Percentiles rank a stretch among this genome's conserved stretches.
phyloP scores from a whole-genome alignment of 768 basidiomycete genomes.

The Jaapia argillacea region DNA sequence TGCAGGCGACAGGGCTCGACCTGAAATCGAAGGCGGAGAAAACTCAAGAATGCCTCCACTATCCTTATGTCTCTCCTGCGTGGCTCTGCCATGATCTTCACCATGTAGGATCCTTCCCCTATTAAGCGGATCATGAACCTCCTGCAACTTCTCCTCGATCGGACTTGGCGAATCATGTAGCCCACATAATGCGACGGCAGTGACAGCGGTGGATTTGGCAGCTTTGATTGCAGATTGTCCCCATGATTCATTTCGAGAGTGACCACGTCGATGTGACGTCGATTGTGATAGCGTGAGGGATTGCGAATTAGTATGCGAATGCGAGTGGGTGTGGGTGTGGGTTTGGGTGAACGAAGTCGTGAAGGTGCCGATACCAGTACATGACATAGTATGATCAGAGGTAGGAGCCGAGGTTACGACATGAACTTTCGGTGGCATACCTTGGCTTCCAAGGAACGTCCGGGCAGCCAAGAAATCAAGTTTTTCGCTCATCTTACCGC shows the following conservation, averaged over 20 bases:
- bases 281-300: neutral
- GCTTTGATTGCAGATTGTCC: constrained; percentile 27
- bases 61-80: neutral
- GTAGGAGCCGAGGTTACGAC: too few relatives aligned
- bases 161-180: too few relatives aligned
- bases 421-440: constrained; percentile 32
- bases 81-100: neutral
- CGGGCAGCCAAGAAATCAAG: constrained; percentile 58
- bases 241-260: constrained; percentile 29
- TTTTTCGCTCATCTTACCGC: constrained; percentile 17
- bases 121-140: neutral
- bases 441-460: constrained; percentile 58
- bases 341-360: too few relatives aligned
- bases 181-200: neutral
- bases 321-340: constrained; percentile 11
- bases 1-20: neutral
- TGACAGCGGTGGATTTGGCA: constrained; percentile 19
- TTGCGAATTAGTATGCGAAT: constrained; percentile 18
- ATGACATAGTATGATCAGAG: too few relatives aligned
- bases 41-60: neutral
- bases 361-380: too few relatives aligned
- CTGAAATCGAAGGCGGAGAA: neutral
- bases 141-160: too few relatives aligned
- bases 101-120: too few relatives aligned
- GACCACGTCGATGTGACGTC: constrained; percentile 8